Percentiles rank a stretch among this genome's conserved stretches.
phyloP scores from a whole-genome alignment of 441 rosid species.

The Populus hybrid region DNA sequence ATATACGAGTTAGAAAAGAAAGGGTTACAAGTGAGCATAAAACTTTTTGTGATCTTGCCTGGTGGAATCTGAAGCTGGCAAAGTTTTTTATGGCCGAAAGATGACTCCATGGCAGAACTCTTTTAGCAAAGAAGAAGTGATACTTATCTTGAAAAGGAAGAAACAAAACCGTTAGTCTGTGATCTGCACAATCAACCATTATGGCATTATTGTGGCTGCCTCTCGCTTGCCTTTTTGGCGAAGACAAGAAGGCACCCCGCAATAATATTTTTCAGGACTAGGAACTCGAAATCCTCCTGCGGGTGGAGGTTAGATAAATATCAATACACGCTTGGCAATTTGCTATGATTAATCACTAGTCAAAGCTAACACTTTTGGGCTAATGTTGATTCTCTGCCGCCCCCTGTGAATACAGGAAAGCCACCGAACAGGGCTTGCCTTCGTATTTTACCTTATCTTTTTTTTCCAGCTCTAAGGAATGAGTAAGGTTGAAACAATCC shows the following conservation, averaged over 20 bases:
- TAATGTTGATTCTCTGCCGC: background rate
- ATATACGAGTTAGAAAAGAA: background rate
- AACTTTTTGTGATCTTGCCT: slow-evolving; percentile 16
- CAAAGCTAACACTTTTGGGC: background rate
- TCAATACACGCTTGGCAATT: background rate
- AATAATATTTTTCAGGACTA: background rate
- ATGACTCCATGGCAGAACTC: background rate
- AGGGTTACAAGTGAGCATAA: background rate
- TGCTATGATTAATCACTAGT: background rate
- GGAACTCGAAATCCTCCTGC: background rate
- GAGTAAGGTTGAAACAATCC: background rate
- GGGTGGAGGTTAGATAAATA: background rate
- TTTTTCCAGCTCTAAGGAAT: background rate
- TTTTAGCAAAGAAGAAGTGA: slow-evolving; percentile 12
- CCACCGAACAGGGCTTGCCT: background rate
- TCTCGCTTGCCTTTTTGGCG: background rate
- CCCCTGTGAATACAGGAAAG: background rate
- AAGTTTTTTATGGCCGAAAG: slow-evolving; percentile 22
- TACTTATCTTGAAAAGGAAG: slow-evolving; percentile 27
- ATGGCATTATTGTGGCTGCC: background rate
- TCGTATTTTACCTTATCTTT: background rate
- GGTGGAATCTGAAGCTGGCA: slow-evolving; percentile 30
- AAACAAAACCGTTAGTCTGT: slow-evolving; percentile 15
- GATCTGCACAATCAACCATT: background rate
- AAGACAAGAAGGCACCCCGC: slow-evolving; percentile 1